Evolutionary conservation across 129 eudicot genomes (phyloP), one percentile per base, ranked within the genome.

Genomic region (Flaveria robusta): DNA sequence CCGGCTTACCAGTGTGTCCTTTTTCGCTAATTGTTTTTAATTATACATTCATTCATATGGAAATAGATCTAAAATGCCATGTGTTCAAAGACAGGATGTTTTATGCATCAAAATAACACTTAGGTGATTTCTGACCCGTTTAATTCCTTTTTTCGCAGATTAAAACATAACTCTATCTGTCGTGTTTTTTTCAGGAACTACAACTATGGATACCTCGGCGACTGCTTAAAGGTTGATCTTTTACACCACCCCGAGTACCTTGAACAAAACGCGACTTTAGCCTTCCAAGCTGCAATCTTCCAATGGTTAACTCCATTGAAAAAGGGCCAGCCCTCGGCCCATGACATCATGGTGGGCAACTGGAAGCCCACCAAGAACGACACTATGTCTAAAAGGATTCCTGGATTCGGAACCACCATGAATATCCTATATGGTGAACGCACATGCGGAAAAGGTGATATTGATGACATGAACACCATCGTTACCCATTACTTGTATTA

Each of bases 181-280:
- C 19, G 14, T 68, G 45, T 60, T 69, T 1, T 1, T 68, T 74
- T 7, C 78, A 91, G 97, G 98, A 94, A 94, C 83, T 86, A 23
- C 75, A 94, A 94, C 82, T 94, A 94, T 41, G 99, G 99, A 50
- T 86, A 85, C 56, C 70, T 72, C 15, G 99, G 92, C 18, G 92
- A 94, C 59, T 87, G 83, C 60, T 77, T 91, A 15, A 91, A 94
- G 37, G 87, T 63, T 5, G 96, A 94, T 79, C 84, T 94, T 62
- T 52, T 94, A 59, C 84, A 87, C 84, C 99, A 94, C 75, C 99
- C 97, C 0, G 99, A 91, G 81, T 89, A 94, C 88, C 81, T 94
- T 20, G 99, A 94, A 83, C 97, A 94, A 77, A 94, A 94, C 26
- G 99, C 97, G 45, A 94, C 99, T 55, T 66, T 94, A 16, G 99